phyloP scores from a whole-genome alignment of 177 flowering plant species.

The Vitis hybrid region DNA sequence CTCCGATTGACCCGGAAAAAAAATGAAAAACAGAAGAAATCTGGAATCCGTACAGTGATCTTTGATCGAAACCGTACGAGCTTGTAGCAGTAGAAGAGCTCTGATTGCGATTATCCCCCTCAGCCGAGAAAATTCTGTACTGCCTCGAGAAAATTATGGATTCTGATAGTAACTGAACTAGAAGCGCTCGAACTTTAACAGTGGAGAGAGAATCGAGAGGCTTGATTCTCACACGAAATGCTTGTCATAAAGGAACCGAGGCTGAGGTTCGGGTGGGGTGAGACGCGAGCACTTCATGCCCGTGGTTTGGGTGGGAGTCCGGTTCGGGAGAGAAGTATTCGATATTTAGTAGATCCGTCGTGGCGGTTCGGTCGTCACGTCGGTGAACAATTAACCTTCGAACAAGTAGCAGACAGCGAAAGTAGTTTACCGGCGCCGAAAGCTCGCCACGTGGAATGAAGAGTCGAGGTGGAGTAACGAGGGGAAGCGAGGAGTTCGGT shows the following conservation, averaged over 20 bases:
- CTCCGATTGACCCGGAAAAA: too few relatives aligned
- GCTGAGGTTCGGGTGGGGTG: constrained; percentile 8
- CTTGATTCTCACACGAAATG: background rate
- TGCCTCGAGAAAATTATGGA: background rate
- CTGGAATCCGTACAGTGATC: background rate
- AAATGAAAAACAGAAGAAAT: background rate
- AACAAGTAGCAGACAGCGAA: background rate
- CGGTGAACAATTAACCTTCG: background rate
- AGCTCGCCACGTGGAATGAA: background rate
- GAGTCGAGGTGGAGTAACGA: background rate
- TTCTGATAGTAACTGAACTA: constrained; percentile 18
- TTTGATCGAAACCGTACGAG: background rate
- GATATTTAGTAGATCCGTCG: background rate
- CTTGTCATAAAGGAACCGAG: background rate
- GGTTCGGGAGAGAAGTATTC: background rate
- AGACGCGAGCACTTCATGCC: background rate
- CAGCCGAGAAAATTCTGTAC: background rate
- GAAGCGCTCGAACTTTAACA: constrained; percentile 14
- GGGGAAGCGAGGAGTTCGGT: background rate
- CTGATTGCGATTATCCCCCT: background rate
- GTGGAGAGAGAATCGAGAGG: background rate
- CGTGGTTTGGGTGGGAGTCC: background rate
- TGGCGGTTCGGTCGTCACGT: background rate
- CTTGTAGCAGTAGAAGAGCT: background rate
- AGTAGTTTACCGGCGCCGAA: background rate